These are phyloP conservation scores for Prillingera fragicola DNA, from an alignment of 1,284 basidiomycete genomes.

Conservation along the genomic window DNA sequence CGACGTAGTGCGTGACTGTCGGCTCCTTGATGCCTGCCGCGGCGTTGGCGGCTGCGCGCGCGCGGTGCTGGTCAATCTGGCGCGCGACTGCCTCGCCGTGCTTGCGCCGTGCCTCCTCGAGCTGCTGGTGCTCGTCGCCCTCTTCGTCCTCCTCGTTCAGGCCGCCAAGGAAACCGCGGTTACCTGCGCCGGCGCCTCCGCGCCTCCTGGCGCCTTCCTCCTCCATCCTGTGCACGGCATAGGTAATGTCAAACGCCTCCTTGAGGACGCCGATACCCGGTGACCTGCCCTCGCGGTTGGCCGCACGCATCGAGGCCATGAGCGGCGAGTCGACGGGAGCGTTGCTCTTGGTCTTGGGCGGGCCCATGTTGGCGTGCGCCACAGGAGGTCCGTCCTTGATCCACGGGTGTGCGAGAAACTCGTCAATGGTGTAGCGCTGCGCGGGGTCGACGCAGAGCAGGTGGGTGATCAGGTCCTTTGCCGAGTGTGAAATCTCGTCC, in stretches of 20 bases:
- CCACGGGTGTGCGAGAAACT: conserved; percentile 97
- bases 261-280: conserved; percentile 88
- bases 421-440: conserved; percentile 94
- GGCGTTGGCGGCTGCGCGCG: conserved; percentile 44
- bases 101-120: conserved; percentile 53
- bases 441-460: conserved; percentile 92
- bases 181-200: conserved; percentile 68
- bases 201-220: conserved; percentile 86
- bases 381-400: conserved; percentile 50
- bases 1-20: conserved; percentile 47
- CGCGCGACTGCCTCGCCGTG: conserved; percentile 51
- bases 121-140: conserved; percentile 52
- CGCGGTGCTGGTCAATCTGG: conserved; percentile 47
- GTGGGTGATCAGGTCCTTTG: conserved; percentile 93
- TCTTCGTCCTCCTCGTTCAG: conserved; percentile 92
- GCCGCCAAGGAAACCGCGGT: conserved; percentile 70
- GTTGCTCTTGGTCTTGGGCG: conserved; percentile 30
- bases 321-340: conserved; percentile 85
- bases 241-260: conserved; percentile 98
- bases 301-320: conserved; percentile 69
- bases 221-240: conserved; percentile 98
- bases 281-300: conserved; percentile 70
- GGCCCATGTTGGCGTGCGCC: conserved; percentile 59
- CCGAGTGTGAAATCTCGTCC: conserved; percentile 86
- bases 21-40: conserved; percentile 49